These are phyloP conservation scores for Emericellopsis terricola DNA, from an alignment of 495 filamentous ascomycete genomes.

Conservation along the genomic window DNA sequence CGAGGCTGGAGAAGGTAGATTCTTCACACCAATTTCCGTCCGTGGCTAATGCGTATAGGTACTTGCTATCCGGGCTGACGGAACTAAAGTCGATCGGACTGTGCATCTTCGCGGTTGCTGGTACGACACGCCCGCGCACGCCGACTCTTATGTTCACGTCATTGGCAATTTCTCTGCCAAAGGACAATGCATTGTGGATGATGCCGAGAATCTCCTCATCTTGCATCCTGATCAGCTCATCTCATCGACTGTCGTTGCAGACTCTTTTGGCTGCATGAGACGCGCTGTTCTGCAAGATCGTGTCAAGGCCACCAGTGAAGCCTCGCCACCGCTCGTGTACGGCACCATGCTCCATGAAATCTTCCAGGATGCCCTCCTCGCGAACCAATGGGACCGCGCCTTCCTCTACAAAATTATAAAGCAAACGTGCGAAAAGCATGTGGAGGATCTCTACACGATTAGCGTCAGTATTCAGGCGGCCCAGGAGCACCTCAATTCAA, in stretches of 20 bases:
- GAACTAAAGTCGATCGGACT: slow-evolving; percentile 39
- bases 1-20: slow-evolving; percentile 52
- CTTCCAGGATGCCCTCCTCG: slow-evolving; percentile 75
- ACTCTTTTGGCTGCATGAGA: slow-evolving; percentile 77
- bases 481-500: slow-evolving; percentile 56
- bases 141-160: slow-evolving; percentile 63
- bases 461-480: slow-evolving; percentile 55
- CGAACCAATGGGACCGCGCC: slow-evolving; percentile 59
- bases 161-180: slow-evolving; percentile 56
- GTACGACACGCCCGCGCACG: slow-evolving; percentile 55
- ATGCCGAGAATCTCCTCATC: slow-evolving; percentile 69
- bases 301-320: slow-evolving; percentile 67
- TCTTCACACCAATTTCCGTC: neutral
- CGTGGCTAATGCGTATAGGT: slow-evolving; percentile 31
- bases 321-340: slow-evolving; percentile 64
- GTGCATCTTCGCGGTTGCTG: slow-evolving; percentile 73
- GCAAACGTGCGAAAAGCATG: slow-evolving; percentile 43
- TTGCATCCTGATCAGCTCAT: slow-evolving; percentile 91
- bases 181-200: slow-evolving; percentile 56
- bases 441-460: slow-evolving; percentile 76
- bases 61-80: slow-evolving; percentile 57
- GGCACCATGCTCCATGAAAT: slow-evolving; percentile 86
- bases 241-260: slow-evolving; percentile 81
- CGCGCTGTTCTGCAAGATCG: slow-evolving; percentile 86
- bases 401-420: slow-evolving; percentile 48